A percentile compares a stretch with the other conserved stretches of the same genome.
Evolutionary conservation across 331 rosid species (phyloP).

Genomic region (Pyracantha coccinea): DNA sequence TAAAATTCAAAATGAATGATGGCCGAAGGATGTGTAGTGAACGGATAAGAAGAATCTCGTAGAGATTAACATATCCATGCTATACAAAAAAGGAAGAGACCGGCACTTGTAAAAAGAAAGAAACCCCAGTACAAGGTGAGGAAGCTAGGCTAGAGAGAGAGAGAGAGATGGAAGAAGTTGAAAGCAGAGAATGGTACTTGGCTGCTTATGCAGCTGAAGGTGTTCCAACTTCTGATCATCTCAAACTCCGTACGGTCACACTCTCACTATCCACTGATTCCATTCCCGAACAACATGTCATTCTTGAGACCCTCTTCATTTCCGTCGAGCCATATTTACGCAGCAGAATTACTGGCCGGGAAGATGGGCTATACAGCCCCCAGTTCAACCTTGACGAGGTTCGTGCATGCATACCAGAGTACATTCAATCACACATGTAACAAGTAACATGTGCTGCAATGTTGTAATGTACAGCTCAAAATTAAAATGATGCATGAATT

Average conservation of each 20-base stretch:
- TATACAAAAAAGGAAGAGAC: too few relatives aligned
- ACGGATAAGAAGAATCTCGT: too few relatives aligned
- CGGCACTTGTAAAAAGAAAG: too few relatives aligned
- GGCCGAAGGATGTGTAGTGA: too few relatives aligned
- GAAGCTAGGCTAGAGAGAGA: too few relatives aligned
- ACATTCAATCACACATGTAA: neutral
- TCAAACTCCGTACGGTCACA: conserved; percentile 37
- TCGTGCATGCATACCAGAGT: too few relatives aligned
- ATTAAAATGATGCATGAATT: too few relatives aligned
- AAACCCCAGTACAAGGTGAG: too few relatives aligned
- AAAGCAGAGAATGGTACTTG: conserved; percentile 49
- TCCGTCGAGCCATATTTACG: conserved; percentile 51
- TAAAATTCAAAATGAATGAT: too few relatives aligned
- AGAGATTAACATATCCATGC: too few relatives aligned
- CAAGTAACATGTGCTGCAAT: neutral
- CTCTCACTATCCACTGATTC: conserved; percentile 22
- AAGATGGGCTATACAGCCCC: conserved; percentile 29
- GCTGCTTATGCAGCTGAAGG: conserved; percentile 36
- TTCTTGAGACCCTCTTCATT: conserved; percentile 24
- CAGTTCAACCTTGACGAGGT: conserved; percentile 27
- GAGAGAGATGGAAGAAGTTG: neutral
- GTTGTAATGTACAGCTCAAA: too few relatives aligned
- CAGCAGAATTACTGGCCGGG: conserved; percentile 30
- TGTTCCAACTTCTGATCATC: conserved; percentile 44
- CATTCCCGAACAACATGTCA: conserved; percentile 34